Evolutionary conservation across 2,329 filamentous ascomycete genomes (phyloP).

Genomic region (Curvularia sp.): DNA sequence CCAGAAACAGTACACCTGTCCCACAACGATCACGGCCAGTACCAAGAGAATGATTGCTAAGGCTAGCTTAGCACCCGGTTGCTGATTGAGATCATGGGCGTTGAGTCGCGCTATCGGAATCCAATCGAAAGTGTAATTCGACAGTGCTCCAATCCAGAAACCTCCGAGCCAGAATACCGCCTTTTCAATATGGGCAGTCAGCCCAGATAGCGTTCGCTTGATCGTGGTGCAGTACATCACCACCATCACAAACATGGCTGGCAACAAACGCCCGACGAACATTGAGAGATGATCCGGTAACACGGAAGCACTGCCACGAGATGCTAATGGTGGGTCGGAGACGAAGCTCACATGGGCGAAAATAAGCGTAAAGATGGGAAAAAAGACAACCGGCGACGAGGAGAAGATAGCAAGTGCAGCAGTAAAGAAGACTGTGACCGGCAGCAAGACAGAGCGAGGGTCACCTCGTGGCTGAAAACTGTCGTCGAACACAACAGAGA

Average conservation of each 20-base stretch:
- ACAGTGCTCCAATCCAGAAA: slow-evolving; percentile 87
- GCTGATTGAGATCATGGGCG: slow-evolving; percentile 82
- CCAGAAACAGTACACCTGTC: slow-evolving; percentile 86
- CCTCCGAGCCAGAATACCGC: slow-evolving; percentile 85
- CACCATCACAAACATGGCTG: slow-evolving; percentile 82
- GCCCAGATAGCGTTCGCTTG: slow-evolving; percentile 71
- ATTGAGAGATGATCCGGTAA: slow-evolving; percentile 61
- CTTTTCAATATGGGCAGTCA: slow-evolving; percentile 86
- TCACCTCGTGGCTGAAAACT: slow-evolving; percentile 70
- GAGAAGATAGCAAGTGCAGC: slow-evolving; percentile 78
- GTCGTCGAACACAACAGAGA: slow-evolving; percentile 72
- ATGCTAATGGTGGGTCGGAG: slow-evolving; percentile 78
- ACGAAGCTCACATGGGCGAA: slow-evolving; percentile 90
- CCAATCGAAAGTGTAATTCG: slow-evolving; percentile 92
- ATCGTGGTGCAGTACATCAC: slow-evolving; percentile 85
- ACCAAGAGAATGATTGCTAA: slow-evolving; percentile 76
- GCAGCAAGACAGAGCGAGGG: slow-evolving; percentile 79
- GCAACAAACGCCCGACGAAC: slow-evolving; percentile 80
- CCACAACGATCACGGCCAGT: slow-evolving; percentile 69
- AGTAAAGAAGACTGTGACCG: slow-evolving; percentile 78
- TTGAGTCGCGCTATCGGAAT: slow-evolving; percentile 92
- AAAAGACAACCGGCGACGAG: slow-evolving; percentile 77
- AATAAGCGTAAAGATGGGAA: slow-evolving; percentile 77
- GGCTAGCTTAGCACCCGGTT: slow-evolving; percentile 86
- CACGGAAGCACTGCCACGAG: slow-evolving; percentile 52